These are phyloP conservation scores for Diaporthe batatas DNA, from an alignment of 2,329 filamentous ascomycete species.

Conservation along the genomic window DNA sequence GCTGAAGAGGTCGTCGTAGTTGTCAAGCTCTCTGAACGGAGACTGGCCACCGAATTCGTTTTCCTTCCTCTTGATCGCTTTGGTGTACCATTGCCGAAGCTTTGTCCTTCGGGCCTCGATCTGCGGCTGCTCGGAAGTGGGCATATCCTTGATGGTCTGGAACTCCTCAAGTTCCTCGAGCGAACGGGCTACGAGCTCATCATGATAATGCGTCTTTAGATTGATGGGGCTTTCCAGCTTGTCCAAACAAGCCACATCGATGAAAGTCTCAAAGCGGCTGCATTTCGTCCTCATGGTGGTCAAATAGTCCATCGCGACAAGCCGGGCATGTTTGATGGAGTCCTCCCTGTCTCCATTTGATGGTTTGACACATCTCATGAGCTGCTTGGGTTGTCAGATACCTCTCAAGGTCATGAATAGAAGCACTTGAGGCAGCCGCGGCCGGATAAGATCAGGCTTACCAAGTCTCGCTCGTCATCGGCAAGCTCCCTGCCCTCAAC, in stretches of 20 bases:
- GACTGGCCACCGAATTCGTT: constrained; percentile 26
- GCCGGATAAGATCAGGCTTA: constrained; percentile 16
- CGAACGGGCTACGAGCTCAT: constrained; percentile 40
- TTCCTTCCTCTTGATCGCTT: constrained; percentile 37
- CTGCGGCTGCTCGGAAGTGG: not conserved
- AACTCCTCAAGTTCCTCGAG: constrained; percentile 34
- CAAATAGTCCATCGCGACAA: constrained; percentile 40
- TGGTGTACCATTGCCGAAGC: constrained; percentile 36
- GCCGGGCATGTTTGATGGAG: constrained; percentile 35
- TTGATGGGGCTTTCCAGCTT: constrained; percentile 40
- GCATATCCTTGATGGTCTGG: constrained; percentile 18
- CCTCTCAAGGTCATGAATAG: too few relatives aligned
- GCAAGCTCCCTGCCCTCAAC: constrained; percentile 22
- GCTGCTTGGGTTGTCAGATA: constrained; percentile 14
- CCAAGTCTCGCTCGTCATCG: constrained; percentile 27
- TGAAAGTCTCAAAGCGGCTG: constrained; percentile 34
- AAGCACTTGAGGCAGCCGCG: not conserved
- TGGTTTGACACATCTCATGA: constrained; percentile 39
- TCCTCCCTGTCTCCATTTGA: constrained; percentile 17
- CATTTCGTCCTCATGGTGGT: constrained; percentile 34
- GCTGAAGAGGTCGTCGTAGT: constrained; percentile 29
- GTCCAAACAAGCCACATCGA: constrained; percentile 30
- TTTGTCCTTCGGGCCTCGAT: not conserved
- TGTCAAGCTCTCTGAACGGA: constrained; percentile 16
- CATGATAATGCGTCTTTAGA: constrained; percentile 41